phyloP scores from a whole-genome alignment of 306 rosid species.

The Malus sylvestris region DNA sequence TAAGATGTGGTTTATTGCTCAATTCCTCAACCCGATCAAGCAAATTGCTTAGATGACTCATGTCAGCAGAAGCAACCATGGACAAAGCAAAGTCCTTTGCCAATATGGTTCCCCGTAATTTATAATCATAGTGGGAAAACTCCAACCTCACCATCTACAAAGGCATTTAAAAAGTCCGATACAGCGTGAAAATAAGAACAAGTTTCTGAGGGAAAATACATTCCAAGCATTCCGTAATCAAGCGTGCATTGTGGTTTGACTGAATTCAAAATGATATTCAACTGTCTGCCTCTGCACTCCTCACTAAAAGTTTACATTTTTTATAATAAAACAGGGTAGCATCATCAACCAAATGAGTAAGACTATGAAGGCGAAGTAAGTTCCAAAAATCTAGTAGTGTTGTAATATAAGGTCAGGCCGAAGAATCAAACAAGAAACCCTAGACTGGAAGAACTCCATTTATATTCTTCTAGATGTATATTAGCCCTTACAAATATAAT shows the following conservation, averaged over 20 bases:
- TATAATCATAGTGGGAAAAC: slow-evolving; percentile 86
- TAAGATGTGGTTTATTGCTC: slow-evolving; percentile 36
- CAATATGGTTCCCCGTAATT: slow-evolving; percentile 48
- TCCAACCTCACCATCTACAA: slow-evolving; percentile 68
- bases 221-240: not conserved
- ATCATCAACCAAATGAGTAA: not conserved
- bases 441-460: not conserved
- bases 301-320: not conserved
- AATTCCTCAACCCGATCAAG: slow-evolving; percentile 58
- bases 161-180: not conserved
- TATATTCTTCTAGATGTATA: not conserved
- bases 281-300: too few species aligned
- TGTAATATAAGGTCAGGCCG: not conserved
- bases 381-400: not conserved
- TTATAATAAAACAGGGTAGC: not conserved
- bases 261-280: not conserved
- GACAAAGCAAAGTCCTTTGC: slow-evolving; percentile 90
- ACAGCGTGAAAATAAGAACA: slow-evolving; percentile 11
- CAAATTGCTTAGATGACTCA: slow-evolving; percentile 46
- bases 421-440: not conserved
- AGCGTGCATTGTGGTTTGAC: not conserved
- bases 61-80: slow-evolving; percentile 84
- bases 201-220: not conserved
- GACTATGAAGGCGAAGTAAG: not conserved
- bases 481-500: not conserved